phyloP scores from a whole-genome alignment of 2,329 filamentous ascomycete species.

The Epichloe amarillans region DNA sequence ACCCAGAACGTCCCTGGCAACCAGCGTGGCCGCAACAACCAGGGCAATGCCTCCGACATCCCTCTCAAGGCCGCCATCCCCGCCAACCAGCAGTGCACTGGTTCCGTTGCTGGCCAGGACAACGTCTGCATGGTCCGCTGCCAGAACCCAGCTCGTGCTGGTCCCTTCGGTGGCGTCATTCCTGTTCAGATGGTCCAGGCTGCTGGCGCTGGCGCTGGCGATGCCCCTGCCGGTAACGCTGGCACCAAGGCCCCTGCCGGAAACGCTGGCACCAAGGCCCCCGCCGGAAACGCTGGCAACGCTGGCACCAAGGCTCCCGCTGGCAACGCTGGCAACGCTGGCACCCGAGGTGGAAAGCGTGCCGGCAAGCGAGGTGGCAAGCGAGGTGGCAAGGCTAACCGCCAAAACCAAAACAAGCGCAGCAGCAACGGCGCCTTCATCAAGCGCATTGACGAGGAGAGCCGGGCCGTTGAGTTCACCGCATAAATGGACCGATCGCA shows the following conservation, averaged over 20 bases:
- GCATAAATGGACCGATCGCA: slow-evolving; percentile 3
- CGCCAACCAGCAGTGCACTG: slow-evolving; percentile 41
- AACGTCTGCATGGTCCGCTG: slow-evolving; percentile 52
- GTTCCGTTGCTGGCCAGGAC: slow-evolving; percentile 42
- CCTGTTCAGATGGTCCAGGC: slow-evolving; percentile 4
- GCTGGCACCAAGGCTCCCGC: background rate
- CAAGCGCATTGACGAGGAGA: slow-evolving; percentile 4
- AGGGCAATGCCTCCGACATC: slow-evolving; percentile 27
- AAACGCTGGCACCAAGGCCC: background rate
- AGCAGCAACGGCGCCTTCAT: slow-evolving; percentile 3
- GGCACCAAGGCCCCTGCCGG: background rate
- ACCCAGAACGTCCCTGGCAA: slow-evolving; percentile 22
- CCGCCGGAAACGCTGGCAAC: background rate
- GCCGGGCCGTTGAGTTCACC: slow-evolving; percentile 8
- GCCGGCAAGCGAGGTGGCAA: background rate
- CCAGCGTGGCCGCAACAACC: slow-evolving; percentile 26
- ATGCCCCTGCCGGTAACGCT: background rate
- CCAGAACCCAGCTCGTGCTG: slow-evolving; percentile 38
- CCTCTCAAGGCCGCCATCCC: slow-evolving; percentile 47
- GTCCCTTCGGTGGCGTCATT: slow-evolving; percentile 3
- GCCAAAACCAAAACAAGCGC: slow-evolving; percentile 1
- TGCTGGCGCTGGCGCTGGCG: background rate
- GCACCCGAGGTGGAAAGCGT: background rate
- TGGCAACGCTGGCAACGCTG: background rate
- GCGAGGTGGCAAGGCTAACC: background rate